Conservation (phyloP, 345 rosid genomes). For the Lepidium aucheri region DNA sequence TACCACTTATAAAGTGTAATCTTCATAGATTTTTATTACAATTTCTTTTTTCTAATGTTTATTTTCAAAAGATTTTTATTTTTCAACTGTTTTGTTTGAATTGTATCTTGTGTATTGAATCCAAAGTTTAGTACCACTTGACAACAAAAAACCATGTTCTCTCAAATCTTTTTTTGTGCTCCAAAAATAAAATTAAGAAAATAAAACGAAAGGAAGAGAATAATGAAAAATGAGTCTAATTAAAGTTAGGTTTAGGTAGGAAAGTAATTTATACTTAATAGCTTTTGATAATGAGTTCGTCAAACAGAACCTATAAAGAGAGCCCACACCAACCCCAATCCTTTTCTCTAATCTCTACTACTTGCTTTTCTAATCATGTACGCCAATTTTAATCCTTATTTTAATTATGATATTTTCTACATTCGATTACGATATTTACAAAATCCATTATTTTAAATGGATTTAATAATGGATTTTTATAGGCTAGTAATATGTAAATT, state of each 20-base stretch:
- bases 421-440: conserved; percentile 8
- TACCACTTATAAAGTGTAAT: too few species aligned
- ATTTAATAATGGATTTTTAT: neutral
- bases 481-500: neutral
- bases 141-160: too few species aligned
- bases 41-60: too few species aligned
- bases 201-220: conserved; percentile 19
- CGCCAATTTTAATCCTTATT: neutral
- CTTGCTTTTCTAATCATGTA: neutral
- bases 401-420: neutral
- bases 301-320: conserved; percentile 16
- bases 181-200: neutral
- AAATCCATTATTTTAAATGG: neutral
- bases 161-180: too few species aligned
- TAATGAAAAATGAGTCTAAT: neutral
- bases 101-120: too few species aligned
- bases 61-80: too few species aligned
- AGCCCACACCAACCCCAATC: conserved; percentile 11
- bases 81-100: too few species aligned
- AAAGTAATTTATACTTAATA: conserved; percentile 1
- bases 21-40: too few species aligned
- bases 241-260: conserved; percentile 19
- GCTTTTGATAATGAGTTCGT: conserved; percentile 20
- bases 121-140: too few species aligned
- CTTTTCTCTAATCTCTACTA: neutral